A percentile compares a stretch with the other conserved stretches of the same genome.
phyloP scores from a whole-genome alignment of 306 rosid species.

The Hylodesmum podocarpum region DNA sequence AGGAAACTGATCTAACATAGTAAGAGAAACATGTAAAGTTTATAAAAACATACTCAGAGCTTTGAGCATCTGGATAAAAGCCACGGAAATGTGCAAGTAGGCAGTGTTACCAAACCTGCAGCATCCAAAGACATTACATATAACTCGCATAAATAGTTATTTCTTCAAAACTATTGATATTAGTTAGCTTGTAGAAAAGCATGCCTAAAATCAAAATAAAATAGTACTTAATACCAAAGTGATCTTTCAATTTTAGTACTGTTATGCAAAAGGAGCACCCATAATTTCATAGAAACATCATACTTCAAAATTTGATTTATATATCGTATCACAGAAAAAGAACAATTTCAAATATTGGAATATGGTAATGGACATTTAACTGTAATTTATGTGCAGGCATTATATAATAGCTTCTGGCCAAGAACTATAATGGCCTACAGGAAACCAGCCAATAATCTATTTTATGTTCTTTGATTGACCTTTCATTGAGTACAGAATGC shows the following conservation, averaged over 20 bases:
- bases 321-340: not conserved
- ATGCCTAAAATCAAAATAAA: not conserved
- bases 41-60: constrained; percentile 64
- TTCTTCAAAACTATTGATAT: constrained; percentile 5
- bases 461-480: not conserved
- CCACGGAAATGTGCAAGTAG: constrained; percentile 87
- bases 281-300: constrained; percentile 3
- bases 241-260: not conserved
- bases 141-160: not conserved
- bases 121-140: constrained; percentile 3
- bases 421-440: not conserved
- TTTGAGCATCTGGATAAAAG: constrained; percentile 93
- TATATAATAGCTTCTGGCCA: not conserved
- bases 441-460: not conserved
- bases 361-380: not conserved
- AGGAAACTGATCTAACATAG: not conserved
- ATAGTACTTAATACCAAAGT: not conserved
- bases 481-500: not conserved
- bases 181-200: not conserved
- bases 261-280: not conserved
- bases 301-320: not conserved
- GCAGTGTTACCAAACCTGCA: constrained; percentile 88
- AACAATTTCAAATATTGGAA: not conserved
- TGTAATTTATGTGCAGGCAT: not conserved
- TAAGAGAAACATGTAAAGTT: constrained; percentile 15